phyloP scores from a whole-genome alignment of 2,329 filamentous ascomycete genomes.

The Arthrobotrys entomopaga region DNA sequence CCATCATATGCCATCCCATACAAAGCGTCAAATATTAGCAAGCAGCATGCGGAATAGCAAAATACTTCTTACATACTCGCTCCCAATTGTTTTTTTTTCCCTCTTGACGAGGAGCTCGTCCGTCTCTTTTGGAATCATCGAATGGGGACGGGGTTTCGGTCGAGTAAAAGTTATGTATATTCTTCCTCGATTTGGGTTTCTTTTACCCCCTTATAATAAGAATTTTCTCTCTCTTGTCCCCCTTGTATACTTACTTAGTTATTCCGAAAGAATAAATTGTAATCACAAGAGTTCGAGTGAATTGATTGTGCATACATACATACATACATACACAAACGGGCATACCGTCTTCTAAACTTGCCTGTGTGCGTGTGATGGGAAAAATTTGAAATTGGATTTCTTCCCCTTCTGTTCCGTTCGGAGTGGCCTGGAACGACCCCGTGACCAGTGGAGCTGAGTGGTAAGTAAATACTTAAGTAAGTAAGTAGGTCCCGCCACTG shows the following conservation, averaged over 20 bases:
- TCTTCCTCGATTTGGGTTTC: constrained; percentile 1
- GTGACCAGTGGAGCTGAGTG: neutral
- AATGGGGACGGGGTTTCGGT: neutral
- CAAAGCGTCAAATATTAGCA: constrained; percentile 5
- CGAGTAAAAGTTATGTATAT: constrained; percentile 17
- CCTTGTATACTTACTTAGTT: too few species aligned
- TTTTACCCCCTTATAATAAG: constrained; percentile 1
- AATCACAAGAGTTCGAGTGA: too few species aligned
- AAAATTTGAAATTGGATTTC: neutral
- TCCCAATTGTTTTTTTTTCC: neutral
- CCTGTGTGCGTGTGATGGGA: neutral
- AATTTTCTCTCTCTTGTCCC: neutral
- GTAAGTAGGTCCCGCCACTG: neutral
- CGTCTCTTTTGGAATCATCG: neutral
- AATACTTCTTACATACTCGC: too few species aligned
- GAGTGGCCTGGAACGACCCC: neutral
- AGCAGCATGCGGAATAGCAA: constrained; percentile 9
- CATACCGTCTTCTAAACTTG: neutral
- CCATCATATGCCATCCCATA: neutral
- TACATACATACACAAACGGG: too few species aligned
- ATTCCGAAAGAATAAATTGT: too few species aligned
- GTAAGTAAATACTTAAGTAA: too few species aligned
- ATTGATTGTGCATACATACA: too few species aligned
- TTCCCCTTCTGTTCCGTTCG: neutral
- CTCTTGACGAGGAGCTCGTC: constrained; percentile 29